Evolutionary conservation across 106 monocot species (phyloP), one percentile per base, ranked within the genome.

Genomic region (Ottelia alismoides): DNA sequence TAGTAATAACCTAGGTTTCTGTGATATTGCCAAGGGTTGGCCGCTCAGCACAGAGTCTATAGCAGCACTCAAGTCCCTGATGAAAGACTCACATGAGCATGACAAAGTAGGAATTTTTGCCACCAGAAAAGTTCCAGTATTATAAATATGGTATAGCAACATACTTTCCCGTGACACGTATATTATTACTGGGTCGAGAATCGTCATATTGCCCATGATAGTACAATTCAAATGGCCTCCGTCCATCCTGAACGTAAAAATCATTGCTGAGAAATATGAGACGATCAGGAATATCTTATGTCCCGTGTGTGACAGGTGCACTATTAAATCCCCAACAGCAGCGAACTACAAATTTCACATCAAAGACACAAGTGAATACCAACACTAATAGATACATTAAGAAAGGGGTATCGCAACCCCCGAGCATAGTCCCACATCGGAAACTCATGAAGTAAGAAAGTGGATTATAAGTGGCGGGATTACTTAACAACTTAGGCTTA

Each of bases 151-250:
- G 0, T 22, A 28, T 32, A 16, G 30, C 30, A 23, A 14, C 28
- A 30, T 68, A 86, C 85, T 80, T 81, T 77, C 86, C 86, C 19
- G 81, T 77, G 43, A 78, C 64, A 22, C 67, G 81, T 17, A 77
- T n/a, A 56, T 66, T 75, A 47, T 58, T 81, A 59, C 64, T 71
- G 21, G 86, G 86, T 47, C 86, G 68, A 21, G 86, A 86, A 48
- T 81, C 81, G 63, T 86, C 86, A 68, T 77, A 86, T 50, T 77
- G 86, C 24, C 77, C 86, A 67, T 77, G 86, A 49, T 86, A 86
- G 59, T 75, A 80, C 28, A 81, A 65, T 57, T 86, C 81, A 58
- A 86, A 86, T 44, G 77, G 74, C 52, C 77, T 81, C 29, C 74
- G 49, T 25, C 81, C 86, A 65, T 86, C 81, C 86, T 86, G 52